Evolutionary conservation across 164 flowering plant species (phyloP), one percentile per base, ranked within the genome.

Genomic region (Annona cherimola): DNA sequence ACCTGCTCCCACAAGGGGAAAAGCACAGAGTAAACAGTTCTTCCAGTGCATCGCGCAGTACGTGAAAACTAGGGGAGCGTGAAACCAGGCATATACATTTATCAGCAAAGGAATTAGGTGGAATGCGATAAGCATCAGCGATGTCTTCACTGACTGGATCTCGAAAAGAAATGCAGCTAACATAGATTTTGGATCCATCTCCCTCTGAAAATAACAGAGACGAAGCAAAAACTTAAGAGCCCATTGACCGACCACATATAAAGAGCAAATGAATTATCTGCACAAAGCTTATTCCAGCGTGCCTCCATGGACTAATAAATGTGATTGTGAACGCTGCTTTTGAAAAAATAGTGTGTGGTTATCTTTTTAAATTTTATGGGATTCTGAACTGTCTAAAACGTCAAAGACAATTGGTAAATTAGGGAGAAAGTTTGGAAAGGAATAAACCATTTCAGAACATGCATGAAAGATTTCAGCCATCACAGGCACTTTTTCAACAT

Each of bases 51-150:
- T 81, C 84, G 18, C 91, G 83, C 72, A 96, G 92, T 39, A 86
- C 89, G 70, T 75, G 76, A 67, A 96, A 96, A 81, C 91, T 81
- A 5, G 99, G 98, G 0, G 86, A 88, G 20, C 88, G 99, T 4
- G 99, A 96, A 71, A 96, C 95, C 71, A 93, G 83, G 79, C 99
- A 96, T 66, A 96, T 90, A 73, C 99, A 96, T 78, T 96, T 96
- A 75, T 96, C 98, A 69, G 99, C 96, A 88, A 78, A 93, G n/a
- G 96, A 89, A 81, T 90, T 90, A 42, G 94, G 72, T 12, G 95
- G 90, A 45, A 96, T 88, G 40, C 81, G 87, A 75, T 96, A 91
- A 45, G 99, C 99, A 80, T 96, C 94, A 16, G 92, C 92, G 72
- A 96, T 82, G 80, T 96, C 99, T 80, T 91, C 97, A 74, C 91